phyloP scores from a whole-genome alignment of 345 rosid genomes.

The Bretschneidera sinensis region DNA sequence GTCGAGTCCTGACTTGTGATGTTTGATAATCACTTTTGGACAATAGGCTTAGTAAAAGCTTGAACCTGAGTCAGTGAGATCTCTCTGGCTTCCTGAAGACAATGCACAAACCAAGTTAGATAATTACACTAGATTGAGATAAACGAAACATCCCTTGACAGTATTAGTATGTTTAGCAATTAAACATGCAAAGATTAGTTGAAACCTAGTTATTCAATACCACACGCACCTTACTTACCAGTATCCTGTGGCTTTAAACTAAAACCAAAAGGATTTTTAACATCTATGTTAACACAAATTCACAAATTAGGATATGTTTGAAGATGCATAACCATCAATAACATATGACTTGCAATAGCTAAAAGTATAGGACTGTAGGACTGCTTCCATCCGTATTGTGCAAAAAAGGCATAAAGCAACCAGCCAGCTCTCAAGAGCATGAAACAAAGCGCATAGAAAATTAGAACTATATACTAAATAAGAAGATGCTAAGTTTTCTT shows the following conservation, averaged over 20 bases:
- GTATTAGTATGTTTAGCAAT: constrained; percentile 2
- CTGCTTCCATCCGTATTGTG: no score
- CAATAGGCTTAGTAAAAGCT: constrained; percentile 56
- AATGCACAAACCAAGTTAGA: constrained; percentile 21
- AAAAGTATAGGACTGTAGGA: background rate
- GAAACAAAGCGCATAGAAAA: background rate
- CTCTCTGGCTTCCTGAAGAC: constrained; percentile 78
- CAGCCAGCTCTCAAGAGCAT: background rate
- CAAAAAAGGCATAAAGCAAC: background rate
- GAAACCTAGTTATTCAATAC: no score
- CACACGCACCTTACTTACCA: no score
- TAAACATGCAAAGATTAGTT: constrained; percentile 6
- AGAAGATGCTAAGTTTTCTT: background rate
- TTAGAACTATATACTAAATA: no score
- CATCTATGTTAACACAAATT: background rate
- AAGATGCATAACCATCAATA: background rate
- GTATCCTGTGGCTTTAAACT: background rate
- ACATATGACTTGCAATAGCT: background rate
- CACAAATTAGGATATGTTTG: background rate
- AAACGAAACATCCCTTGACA: background rate
- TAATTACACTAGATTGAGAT: constrained; percentile 11
- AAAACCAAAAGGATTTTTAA: background rate
- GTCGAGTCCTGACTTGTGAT: no score
- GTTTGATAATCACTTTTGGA: constrained; percentile 70
- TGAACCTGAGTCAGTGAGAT: constrained; percentile 55